Conservation (phyloP, 306 rosid species). For the Arachis hypogaea region DNA sequence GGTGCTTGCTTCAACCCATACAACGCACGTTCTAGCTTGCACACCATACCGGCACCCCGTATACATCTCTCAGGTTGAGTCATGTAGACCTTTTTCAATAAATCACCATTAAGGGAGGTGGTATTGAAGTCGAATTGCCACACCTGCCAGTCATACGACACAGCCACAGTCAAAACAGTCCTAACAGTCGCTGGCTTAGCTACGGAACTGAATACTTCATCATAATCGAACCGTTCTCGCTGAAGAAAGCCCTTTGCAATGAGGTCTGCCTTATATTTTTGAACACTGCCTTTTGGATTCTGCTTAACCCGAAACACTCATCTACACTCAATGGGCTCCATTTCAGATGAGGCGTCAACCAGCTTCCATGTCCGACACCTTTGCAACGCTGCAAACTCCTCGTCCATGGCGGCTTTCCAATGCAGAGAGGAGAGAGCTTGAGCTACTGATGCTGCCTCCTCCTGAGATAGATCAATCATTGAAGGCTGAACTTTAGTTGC, state of each 20-base stretch:
- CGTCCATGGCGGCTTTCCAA: not conserved
- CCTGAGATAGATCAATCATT: not conserved
- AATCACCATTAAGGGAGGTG: not conserved
- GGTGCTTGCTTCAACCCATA: slow-evolving; percentile 13
- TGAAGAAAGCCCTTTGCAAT: not conserved
- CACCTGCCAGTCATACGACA: not conserved
- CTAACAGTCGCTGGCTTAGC: not conserved
- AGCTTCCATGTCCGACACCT: not conserved
- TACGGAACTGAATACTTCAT: not conserved
- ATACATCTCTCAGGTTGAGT: not conserved
- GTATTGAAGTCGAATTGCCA: not conserved
- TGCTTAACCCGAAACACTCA: not conserved
- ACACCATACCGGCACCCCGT: not conserved
- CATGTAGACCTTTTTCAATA: not conserved
- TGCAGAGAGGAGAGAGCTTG: not conserved
- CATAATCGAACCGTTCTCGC: not conserved
- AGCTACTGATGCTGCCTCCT: not conserved
- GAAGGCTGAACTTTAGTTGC: too few relatives aligned
- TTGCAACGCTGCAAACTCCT: not conserved
- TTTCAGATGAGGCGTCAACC: accelerated
- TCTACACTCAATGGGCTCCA: not conserved
- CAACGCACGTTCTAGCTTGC: not conserved
- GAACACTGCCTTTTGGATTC: not conserved
- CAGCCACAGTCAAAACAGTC: not conserved
- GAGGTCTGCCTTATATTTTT: not conserved